Evolutionary conservation across 2,329 filamentous ascomycete genomes (phyloP), one percentile per base, ranked within the genome.

Genomic region (Pyrenochaeta sp.): DNA sequence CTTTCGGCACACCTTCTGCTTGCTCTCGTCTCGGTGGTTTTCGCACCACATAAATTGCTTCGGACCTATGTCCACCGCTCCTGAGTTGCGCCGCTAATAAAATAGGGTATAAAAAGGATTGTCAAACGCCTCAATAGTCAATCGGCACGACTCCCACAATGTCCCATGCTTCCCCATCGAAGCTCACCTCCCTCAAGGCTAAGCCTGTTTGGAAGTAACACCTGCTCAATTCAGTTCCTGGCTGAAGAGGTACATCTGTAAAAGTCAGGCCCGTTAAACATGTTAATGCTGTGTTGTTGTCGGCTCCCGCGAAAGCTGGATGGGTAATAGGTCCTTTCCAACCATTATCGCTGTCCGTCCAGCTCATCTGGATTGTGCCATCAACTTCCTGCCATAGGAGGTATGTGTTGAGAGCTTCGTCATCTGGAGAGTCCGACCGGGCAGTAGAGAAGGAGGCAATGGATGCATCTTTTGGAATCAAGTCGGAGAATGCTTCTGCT

Each of bases 161-260:
- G 31, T 48, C 36, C 52, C 52, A 58, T 15, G 30, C 47, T 9
- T 47, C 35, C 9, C 55, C 52, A 30, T 56, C 44, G 35, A 59
- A 56, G 23, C 44, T 54, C 13, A 56, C 52, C 39, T 56, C 49
- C 6, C 49, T 44, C 21, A 56, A 14, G 9, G 47, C 30, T 9
- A 24, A 29, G n/a, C 47, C 50, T n/a, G 55, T 44, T 32, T 56
- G 50, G 35, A 59, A 59, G 31, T 59, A 56, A 29, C 53, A 59
- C 38, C 55, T 50, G n/a, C 52, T 29, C 13, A 56, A 41, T 36
- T 52, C 47, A 11, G 41, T 41, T 1, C 52, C 47, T 3, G 34
- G 3, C 31, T 35, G 20, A 9, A 54, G 21, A 8, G 47, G 49
- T 22, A 44, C 48, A 7, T 23, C 31, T n/a, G 41, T 24, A 21